Evolutionary conservation across 192 early-diverging fungal species (phyloP).

Genomic region (Coemansia sp.): DNA sequence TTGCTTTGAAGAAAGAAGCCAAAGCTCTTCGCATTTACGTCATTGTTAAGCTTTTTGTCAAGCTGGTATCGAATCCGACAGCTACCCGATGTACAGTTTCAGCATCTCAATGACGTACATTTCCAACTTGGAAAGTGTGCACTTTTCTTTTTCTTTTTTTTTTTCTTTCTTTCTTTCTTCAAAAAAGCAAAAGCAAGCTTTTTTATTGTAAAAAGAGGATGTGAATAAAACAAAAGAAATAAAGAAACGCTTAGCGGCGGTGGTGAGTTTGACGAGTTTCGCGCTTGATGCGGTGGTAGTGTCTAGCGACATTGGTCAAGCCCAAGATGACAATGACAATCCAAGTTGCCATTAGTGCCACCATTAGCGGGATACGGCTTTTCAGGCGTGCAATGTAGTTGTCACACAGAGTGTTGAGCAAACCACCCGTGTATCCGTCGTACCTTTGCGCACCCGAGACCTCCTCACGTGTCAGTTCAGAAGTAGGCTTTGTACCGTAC

Average conservation of each 20-base stretch:
- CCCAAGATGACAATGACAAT: constrained; percentile 42
- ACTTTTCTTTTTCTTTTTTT: background rate
- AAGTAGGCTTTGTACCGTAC: constrained; percentile 16
- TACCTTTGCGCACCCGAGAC: constrained; percentile 38
- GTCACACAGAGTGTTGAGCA: constrained; percentile 46
- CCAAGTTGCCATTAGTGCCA: constrained; percentile 46
- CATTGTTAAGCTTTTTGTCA: background rate
- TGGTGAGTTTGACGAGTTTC: background rate
- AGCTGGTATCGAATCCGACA: background rate
- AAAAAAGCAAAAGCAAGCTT: background rate
- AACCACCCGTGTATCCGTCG: constrained; percentile 53
- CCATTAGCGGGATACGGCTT: constrained; percentile 33
- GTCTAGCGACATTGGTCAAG: constrained; percentile 21
- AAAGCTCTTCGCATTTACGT: background rate
- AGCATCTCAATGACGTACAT: background rate
- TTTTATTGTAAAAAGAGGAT: background rate
- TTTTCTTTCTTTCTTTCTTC: background rate
- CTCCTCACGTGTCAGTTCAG: constrained; percentile 27
- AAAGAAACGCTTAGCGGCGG: constrained; percentile 8
- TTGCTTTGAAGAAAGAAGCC: background rate
- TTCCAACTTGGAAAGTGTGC: background rate
- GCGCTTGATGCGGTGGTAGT: constrained; percentile 22
- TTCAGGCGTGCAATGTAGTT: constrained; percentile 30
- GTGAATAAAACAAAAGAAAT: constrained; percentile 11
- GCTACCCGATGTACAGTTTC: background rate